Evolutionary conservation across 1,284 basidiomycete genomes (phyloP), one percentile per base, ranked within the genome.

Genomic region (Paramarasmius palmivorus): DNA sequence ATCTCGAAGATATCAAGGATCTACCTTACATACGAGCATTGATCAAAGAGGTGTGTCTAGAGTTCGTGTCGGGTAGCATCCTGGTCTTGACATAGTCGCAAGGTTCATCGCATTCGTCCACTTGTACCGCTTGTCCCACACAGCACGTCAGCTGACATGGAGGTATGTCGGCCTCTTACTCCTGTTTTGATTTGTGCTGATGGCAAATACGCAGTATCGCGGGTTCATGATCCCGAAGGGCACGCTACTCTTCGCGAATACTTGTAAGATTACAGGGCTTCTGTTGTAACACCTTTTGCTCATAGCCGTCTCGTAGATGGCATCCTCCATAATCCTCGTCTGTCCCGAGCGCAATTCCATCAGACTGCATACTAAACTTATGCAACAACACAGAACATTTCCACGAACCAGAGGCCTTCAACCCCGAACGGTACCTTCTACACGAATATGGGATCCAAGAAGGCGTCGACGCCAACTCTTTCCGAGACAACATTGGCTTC

Each of bases 1-100:
- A 50, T 2, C 42, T 63, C 25, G 59, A 63, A 1, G 68, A 70
- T 32, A 54, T 61, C 29, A 55, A 61, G 12, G 50, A 61, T 4
- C 59, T 70, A 34, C 68, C 68, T 1, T 70, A 68, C 50, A 54
- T 67, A 17, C 63, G 62, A 14, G 68, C 63, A 2, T 44, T 67
- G 25, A 60, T 65, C 36, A 63, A 65, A 50, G 65, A 66, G 52
- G 59, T 40, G 0, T 58, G 41, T 15, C 49, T 15, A n/a, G 17
- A 17, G 29, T 40, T 37, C 7, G 53, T 47, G n/a, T 26, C 19
- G n/a, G n/a, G n/a, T n/a, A n/a, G n/a, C n/a, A n/a, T n/a, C n/a
- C n/a, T 32, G 7, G 29, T 42, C 10, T 17, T 15, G n/a, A 15
- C n/a, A 17, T 47, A n/a, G 2, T 26, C 17, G 39, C 39, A 54